These are phyloP conservation scores for Brettanomyces anomalus DNA, from an alignment of 805 yeast genomes.

Conservation along the genomic window DNA sequence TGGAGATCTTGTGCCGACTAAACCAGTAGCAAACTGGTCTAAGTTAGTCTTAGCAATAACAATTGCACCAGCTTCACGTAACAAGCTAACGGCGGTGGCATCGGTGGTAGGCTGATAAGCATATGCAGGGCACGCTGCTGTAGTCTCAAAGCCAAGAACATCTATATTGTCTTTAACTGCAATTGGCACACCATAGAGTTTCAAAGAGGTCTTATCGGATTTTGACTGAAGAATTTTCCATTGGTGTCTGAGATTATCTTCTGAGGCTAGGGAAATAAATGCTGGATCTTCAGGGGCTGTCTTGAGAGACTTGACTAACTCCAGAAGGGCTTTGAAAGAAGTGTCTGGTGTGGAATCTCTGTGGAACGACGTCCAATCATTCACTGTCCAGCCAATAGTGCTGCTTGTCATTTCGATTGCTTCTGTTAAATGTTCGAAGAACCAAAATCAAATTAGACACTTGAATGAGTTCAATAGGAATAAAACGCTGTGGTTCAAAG, in stretches of 20 bases:
- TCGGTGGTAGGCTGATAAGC: constrained; percentile 61
- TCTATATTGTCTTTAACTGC: constrained; percentile 96
- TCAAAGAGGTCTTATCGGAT: constrained; percentile 42
- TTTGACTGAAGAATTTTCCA: constrained; percentile 67
- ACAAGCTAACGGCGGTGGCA: constrained; percentile 63
- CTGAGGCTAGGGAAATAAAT: constrained; percentile 76
- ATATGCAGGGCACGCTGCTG: constrained; percentile 92
- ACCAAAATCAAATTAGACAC: too few species aligned
- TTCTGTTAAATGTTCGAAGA: too few species aligned
- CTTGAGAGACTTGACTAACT: constrained; percentile 39
- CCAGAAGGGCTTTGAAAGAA: constrained; percentile 42
- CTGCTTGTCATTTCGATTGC: neutral
- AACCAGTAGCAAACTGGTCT: constrained; percentile 96
- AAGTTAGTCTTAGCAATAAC: constrained; percentile 89
- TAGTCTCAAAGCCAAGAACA: constrained; percentile 70
- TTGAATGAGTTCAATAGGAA: too few species aligned
- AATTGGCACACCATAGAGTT: constrained; percentile 88
- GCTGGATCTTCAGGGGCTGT: constrained; percentile 60
- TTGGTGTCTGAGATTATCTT: constrained; percentile 60
- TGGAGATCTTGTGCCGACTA: constrained; percentile 92
- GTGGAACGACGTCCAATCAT: constrained; percentile 73
- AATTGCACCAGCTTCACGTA: constrained; percentile 87
- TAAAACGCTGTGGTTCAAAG: too few species aligned
- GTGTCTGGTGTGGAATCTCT: constrained; percentile 47
- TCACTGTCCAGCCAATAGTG: constrained; percentile 67